Conservation (phyloP, 257 asterid species). For the Capsicum pubescens region DNA sequence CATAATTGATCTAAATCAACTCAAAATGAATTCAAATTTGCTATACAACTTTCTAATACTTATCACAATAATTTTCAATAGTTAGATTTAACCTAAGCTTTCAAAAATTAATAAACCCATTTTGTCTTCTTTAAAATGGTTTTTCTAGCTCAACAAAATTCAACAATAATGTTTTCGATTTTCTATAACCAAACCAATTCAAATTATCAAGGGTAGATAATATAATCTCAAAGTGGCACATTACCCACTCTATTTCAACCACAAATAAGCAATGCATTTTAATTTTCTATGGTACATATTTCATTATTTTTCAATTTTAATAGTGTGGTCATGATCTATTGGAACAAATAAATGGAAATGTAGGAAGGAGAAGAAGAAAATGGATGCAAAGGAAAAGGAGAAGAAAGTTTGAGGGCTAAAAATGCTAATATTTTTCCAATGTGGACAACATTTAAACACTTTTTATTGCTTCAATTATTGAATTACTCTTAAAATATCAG, state of each 20-base stretch:
- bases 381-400: no score
- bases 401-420: no score
- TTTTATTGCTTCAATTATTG: no score
- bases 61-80: neutral
- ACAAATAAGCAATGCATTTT: neutral
- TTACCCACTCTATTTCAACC: neutral
- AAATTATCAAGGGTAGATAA: neutral
- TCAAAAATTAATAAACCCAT: neutral
- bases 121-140: neutral
- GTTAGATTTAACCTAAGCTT: neutral
- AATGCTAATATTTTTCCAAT: no score
- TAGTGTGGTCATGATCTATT: no score
- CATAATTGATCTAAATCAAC: neutral
- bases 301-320: neutral
- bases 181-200: neutral
- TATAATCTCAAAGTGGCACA: neutral
- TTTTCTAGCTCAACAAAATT: neutral
- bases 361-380: no score
- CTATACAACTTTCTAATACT: neutral
- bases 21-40: neutral
- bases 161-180: neutral
- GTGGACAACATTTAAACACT: no score
- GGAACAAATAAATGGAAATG: no score
- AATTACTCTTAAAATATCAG: no score
- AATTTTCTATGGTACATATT: neutral